phyloP scores from a whole-genome alignment of 371 early-diverging fungal genomes.

The Apophysomyces elegans region DNA sequence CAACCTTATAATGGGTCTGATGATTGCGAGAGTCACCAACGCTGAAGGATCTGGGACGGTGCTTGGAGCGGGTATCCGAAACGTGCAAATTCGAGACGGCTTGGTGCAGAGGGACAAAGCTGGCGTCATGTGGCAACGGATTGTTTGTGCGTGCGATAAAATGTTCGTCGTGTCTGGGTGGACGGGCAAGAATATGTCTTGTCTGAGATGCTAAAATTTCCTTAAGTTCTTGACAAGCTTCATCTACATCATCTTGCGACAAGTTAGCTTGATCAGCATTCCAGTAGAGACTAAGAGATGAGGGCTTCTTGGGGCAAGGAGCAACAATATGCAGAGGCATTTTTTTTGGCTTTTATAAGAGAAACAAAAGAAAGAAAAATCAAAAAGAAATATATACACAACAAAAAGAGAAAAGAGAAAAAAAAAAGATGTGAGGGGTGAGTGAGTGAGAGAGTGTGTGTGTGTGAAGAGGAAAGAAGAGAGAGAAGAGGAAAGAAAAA shows the following conservation, averaged over 20 bases:
- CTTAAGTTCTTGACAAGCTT: slow-evolving; percentile 23
- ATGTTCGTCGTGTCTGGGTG: neutral
- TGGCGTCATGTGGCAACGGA: slow-evolving; percentile 15
- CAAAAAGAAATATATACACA: neutral
- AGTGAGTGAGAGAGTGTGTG: no score
- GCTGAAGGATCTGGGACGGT: slow-evolving; percentile 7
- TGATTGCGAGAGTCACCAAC: slow-evolving; percentile 9
- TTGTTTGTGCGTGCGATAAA: slow-evolving; percentile 15
- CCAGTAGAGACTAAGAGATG: slow-evolving; percentile 7
- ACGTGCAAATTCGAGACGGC: slow-evolving; percentile 12
- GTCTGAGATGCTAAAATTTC: slow-evolving; percentile 19
- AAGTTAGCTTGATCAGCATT: slow-evolving; percentile 8
- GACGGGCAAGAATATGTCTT: neutral
- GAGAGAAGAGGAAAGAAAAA: no score
- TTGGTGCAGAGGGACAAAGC: slow-evolving; percentile 14
- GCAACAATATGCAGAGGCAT: slow-evolving; percentile 17
- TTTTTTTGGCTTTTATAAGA: neutral
- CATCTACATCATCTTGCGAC: slow-evolving; percentile 19
- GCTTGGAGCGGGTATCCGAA: slow-evolving; percentile 8
- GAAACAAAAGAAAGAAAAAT: neutral
- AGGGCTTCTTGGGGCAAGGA: slow-evolving; percentile 28
- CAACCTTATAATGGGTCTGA: neutral
- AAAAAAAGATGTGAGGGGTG: neutral
- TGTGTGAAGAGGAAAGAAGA: no score
- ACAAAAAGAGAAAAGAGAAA: neutral